phyloP scores from a whole-genome alignment of 1,284 basidiomycete species.

The Cryptococcus sp. region DNA sequence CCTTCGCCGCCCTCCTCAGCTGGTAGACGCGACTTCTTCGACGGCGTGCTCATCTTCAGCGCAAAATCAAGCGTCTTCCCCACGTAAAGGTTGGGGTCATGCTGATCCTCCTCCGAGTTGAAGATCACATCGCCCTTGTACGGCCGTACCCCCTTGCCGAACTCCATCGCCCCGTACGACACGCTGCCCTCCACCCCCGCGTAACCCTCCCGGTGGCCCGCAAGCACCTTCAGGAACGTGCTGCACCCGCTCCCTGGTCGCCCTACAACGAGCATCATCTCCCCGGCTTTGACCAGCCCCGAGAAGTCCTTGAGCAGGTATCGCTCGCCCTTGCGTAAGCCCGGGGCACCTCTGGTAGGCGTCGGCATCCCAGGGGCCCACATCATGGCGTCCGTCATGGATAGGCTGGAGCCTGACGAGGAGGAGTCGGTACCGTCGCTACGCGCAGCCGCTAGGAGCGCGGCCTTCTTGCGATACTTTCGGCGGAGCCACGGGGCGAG shows the following conservation, averaged over 20 bases:
- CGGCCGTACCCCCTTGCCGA: slow-evolving; percentile 20
- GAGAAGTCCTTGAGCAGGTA: slow-evolving; percentile 39
- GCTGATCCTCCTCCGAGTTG: slow-evolving; percentile 43
- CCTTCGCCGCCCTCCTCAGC: slow-evolving; percentile 20
- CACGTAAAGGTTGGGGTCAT: slow-evolving; percentile 43
- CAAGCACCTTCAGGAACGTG: slow-evolving; percentile 52
- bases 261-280: slow-evolving; percentile 48
- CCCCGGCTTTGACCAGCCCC: slow-evolving; percentile 38
- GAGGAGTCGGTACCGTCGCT: slow-evolving; percentile 5
- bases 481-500: slow-evolving; percentile 29
- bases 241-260: slow-evolving; percentile 51
- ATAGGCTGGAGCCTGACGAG: not conserved
- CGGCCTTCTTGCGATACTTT: slow-evolving; percentile 31
- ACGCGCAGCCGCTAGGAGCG: slow-evolving; percentile 18
- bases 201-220: slow-evolving; percentile 48
- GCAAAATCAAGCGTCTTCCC: slow-evolving; percentile 45
- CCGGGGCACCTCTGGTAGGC: slow-evolving; percentile 20
- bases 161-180: slow-evolving; percentile 44
- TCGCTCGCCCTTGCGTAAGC: slow-evolving; percentile 36
- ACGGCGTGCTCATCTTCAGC: slow-evolving; percentile 34
- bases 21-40: slow-evolving; percentile 20
- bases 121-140: slow-evolving; percentile 31
- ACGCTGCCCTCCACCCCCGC: slow-evolving; percentile 49
- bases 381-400: slow-evolving; percentile 20
- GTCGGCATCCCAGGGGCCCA: slow-evolving; percentile 15